Base-by-base conservation (phyloP, 768 basidiomycete genomes). In the Kwoniella europaea region DNA sequence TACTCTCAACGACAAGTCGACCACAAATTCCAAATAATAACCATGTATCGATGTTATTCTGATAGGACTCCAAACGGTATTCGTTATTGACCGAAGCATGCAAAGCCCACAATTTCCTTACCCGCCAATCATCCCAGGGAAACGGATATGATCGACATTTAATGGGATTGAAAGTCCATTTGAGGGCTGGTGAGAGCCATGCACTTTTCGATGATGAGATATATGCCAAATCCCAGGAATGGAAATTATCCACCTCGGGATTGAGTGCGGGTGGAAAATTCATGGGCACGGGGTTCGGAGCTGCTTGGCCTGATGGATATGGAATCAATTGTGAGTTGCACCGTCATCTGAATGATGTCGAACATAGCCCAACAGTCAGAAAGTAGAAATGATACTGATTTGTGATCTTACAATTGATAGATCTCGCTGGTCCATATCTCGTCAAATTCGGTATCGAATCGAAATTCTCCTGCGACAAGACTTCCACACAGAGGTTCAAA, bases 361-460 rank as follows among this genome's bases (percentile, higher is more conserved):
- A n/a, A n/a, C n/a, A n/a, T n/a, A n/a, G n/a, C n/a, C n/a, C 24
- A 24, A 24, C 2, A 24, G 24, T 2, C 24, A 24, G 24, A 1
- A 24, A 24, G 24, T 1, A 24, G 24, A 24, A 24, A 1, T 2
- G 2, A 56, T n/a, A 12, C 57, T 71, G 24, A 59, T 58, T 0
- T n/a, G 16, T 44, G 22, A 12, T 22, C 18, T 0, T 13, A 3
- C 22, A 24, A 52, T 6, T 9, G 60, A 24, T 75, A 96, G 95
- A 97, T 83, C 88, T 96, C 68, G 88, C 91, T 67, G 92, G 90
- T 15, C 88, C 90, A 15, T 84, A 90, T 54, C 86, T 89, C 68
- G 86, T 98, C 79, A 95, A 94, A 83, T 94, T 97, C 84, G 94
- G 96, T 2, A 89, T 97, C 79, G 96, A 98, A 82, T 92, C 91